These are phyloP conservation scores for Psilocybe tampanensis DNA, from an alignment of 768 basidiomycete genomes.

Conservation along the genomic window DNA sequence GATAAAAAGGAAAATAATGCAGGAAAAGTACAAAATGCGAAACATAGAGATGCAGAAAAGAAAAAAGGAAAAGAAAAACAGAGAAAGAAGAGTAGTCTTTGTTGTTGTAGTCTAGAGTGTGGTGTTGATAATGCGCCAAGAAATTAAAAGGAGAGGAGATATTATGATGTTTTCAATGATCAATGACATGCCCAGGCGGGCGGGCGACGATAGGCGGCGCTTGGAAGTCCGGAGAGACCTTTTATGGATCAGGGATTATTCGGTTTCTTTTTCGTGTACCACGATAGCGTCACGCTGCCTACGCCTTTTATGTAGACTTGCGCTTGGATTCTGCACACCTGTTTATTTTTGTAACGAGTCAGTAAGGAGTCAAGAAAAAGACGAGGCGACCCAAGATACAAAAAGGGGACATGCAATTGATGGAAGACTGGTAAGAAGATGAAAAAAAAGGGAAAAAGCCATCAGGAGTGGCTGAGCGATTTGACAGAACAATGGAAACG, in stretches of 20 bases:
- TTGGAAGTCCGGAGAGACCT: background rate
- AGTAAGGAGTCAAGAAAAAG: background rate
- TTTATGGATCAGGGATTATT: background rate
- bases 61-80: too few relatives aligned
- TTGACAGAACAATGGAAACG: too few relatives aligned
- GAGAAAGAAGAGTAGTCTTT: background rate
- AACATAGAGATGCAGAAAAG: background rate
- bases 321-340: slow-evolving; percentile 43
- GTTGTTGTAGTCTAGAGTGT: background rate
- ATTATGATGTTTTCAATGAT: background rate
- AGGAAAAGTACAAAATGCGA: background rate
- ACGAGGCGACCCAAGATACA: background rate
- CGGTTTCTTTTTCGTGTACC: slow-evolving; percentile 30
- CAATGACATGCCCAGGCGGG: too few relatives aligned
- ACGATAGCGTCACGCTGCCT: slow-evolving; percentile 39
- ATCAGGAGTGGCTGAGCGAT: too few relatives aligned
- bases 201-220: background rate
- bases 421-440: background rate
- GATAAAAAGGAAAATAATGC: background rate
- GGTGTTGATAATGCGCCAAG: background rate
- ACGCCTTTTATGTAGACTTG: slow-evolving; percentile 41
- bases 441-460: too few relatives aligned
- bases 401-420: background rate
- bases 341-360: slow-evolving; percentile 1
- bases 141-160: background rate